Evolutionary conservation across 805 yeast species (phyloP).

Genomic region (Metahyphopichia silvanorum): DNA sequence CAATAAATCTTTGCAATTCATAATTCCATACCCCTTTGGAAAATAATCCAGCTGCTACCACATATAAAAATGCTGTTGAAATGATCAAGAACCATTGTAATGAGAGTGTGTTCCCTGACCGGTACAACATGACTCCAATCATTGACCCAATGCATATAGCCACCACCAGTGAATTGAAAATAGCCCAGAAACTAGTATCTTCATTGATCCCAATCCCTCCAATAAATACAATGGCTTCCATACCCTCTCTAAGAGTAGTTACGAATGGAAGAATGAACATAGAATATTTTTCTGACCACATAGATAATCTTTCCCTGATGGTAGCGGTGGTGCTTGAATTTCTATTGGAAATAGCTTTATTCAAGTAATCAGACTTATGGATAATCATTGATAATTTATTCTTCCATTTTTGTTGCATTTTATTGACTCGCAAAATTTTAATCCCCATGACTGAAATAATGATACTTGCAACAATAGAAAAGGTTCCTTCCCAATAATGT

Average conservation of each 20-base stretch:
- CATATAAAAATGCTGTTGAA: slow-evolving; percentile 39
- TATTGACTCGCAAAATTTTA: slow-evolving; percentile 40
- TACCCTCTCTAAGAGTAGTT: slow-evolving; percentile 39
- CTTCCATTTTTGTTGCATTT: slow-evolving; percentile 45
- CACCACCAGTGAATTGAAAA: slow-evolving; percentile 24
- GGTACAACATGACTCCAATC: slow-evolving; percentile 34
- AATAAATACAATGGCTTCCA: slow-evolving; percentile 42
- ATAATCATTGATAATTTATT: slow-evolving; percentile 30
- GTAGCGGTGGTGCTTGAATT: slow-evolving; percentile 1
- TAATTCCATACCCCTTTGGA: slow-evolving; percentile 44
- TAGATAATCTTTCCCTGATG: slow-evolving; percentile 7
- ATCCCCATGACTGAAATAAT: slow-evolving; percentile 47
- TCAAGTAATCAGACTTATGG: slow-evolving; percentile 17
- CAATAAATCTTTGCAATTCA: slow-evolving; percentile 37
- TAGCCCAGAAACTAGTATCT: slow-evolving; percentile 27
- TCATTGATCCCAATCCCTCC: slow-evolving; percentile 42
- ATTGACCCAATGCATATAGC: slow-evolving; percentile 29
- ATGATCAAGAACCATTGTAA: slow-evolving; percentile 38
- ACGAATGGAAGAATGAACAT: slow-evolving; percentile 39
- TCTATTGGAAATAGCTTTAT: slow-evolving; percentile 10
- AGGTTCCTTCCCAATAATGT: slow-evolving; percentile 47
- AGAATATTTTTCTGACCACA: slow-evolving; percentile 29
- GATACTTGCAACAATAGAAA: slow-evolving; percentile 42
- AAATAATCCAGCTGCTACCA: slow-evolving; percentile 43
- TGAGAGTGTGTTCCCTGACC: slow-evolving; percentile 40